Percentiles rank a stretch among this genome's conserved stretches.
Conservation (phyloP, 1,284 basidiomycete genomes). For the Tilletia horrida region DNA sequence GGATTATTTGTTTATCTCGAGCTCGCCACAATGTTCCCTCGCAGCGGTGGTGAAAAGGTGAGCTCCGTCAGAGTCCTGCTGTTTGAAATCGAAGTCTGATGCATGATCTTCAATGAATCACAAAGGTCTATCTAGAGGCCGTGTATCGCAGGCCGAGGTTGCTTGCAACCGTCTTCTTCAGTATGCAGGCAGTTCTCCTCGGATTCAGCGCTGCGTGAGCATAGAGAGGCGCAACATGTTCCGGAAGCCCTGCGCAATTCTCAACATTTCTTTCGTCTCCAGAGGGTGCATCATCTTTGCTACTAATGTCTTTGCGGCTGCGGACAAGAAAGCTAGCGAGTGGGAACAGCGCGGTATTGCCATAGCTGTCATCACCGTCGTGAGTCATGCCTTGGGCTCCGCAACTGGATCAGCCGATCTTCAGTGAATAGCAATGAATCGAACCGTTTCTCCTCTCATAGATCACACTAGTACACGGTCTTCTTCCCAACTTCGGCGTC, state of each 20-base stretch:
- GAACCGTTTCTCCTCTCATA: conserved; percentile 25
- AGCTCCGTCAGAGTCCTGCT: too few relatives aligned
- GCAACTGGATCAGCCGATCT: neutral
- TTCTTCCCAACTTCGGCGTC: conserved; percentile 63
- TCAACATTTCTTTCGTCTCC: too few relatives aligned
- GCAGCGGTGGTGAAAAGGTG: conserved; percentile 67
- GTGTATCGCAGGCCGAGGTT: conserved; percentile 66
- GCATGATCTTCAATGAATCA: too few relatives aligned
- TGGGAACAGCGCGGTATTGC: conserved; percentile 65
- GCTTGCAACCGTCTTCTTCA: conserved; percentile 64
- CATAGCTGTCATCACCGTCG: conserved; percentile 58
- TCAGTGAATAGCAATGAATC: conserved; percentile 34
- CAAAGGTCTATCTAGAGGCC: conserved; percentile 67
- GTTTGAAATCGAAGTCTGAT: too few relatives aligned
- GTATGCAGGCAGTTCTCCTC: conserved; percentile 64
- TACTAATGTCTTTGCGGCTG: conserved; percentile 60
- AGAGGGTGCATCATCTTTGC: conserved; percentile 12
- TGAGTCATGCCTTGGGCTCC: neutral
- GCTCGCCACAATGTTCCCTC: conserved; percentile 67
- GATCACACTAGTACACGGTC: conserved; percentile 61
- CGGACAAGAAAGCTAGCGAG: conserved; percentile 57
- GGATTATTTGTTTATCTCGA: conserved; percentile 63
- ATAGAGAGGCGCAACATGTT: neutral
- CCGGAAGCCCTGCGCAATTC: neutral
- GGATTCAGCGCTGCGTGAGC: conserved; percentile 58